phyloP scores from a whole-genome alignment of 345 rosid genomes.

The Anacardium occidentale region DNA sequence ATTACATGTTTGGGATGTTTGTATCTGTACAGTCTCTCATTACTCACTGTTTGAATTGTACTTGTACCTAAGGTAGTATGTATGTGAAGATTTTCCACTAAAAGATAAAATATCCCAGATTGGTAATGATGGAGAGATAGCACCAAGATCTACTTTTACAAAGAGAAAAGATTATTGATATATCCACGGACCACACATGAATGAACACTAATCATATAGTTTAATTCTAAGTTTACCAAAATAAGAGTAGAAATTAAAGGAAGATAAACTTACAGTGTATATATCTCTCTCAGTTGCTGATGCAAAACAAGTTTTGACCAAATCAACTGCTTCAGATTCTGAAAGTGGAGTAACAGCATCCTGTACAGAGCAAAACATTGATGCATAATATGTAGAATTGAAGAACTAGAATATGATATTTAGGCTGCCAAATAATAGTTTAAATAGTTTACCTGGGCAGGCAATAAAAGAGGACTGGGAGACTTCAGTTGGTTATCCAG shows the following conservation, averaged over 20 bases:
- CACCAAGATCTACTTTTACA: no score
- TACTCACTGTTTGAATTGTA: not conserved
- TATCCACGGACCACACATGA: not conserved
- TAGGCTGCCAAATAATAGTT: not conserved
- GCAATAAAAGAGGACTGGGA: slow-evolving; percentile 94
- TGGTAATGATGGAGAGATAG: not conserved
- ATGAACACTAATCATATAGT: no score
- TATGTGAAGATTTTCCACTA: no score
- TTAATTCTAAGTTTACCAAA: not conserved
- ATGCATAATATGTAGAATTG: slow-evolving; percentile 11
- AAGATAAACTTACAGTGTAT: slow-evolving; percentile 67
- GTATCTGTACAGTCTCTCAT: not conserved
- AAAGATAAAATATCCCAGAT: not conserved
- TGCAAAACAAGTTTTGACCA: slow-evolving; percentile 87
- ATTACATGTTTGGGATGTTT: not conserved
- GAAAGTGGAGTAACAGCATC: slow-evolving; percentile 93
- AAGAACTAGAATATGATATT: not conserved
- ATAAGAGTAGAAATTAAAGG: not conserved
- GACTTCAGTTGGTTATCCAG: slow-evolving; percentile 95
- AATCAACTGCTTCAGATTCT: slow-evolving; percentile 82
- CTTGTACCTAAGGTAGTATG: no score
- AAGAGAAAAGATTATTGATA: not conserved
- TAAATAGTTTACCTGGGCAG: slow-evolving; percentile 52
- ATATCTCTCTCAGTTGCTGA: slow-evolving; percentile 98
- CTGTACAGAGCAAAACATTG: slow-evolving; percentile 35